Evolutionary conservation across 2,329 filamentous ascomycete species (phyloP).

Genomic region (Scedosporium aurantiacum): DNA sequence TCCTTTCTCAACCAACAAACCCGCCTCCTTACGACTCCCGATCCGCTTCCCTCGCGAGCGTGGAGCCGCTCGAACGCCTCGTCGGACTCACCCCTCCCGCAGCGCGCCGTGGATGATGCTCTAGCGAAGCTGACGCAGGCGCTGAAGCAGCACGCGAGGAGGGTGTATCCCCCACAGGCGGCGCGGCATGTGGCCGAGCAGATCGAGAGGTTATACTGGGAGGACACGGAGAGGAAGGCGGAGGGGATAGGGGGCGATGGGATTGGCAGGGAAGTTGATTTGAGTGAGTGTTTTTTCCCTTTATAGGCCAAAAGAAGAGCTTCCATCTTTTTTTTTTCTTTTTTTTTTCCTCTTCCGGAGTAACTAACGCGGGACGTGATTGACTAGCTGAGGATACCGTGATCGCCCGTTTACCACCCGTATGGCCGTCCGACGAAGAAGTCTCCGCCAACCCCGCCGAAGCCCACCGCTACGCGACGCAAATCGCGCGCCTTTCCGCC

Average conservation of each 20-base stretch:
- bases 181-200: slow-evolving; percentile 62
- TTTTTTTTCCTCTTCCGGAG: not conserved
- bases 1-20: slow-evolving; percentile 53
- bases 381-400: slow-evolving; percentile 26
- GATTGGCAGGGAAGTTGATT: slow-evolving; percentile 29
- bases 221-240: slow-evolving; percentile 24
- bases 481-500: slow-evolving; percentile 35
- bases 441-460: slow-evolving; percentile 28
- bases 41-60: slow-evolving; percentile 41
- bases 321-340: not conserved
- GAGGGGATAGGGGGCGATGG: slow-evolving; percentile 24
- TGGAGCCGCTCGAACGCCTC: slow-evolving; percentile 29
- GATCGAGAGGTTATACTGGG: slow-evolving; percentile 54
- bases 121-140: slow-evolving; percentile 48
- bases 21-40: slow-evolving; percentile 45
- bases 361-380: not conserved
- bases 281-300: slow-evolving; percentile 23
- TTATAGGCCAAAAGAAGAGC: not conserved
- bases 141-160: slow-evolving; percentile 52
- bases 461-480: slow-evolving; percentile 38
- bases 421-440: slow-evolving; percentile 33
- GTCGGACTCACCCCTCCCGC: slow-evolving; percentile 27
- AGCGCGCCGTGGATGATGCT: slow-evolving; percentile 44
- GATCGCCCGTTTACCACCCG: slow-evolving; percentile 34
- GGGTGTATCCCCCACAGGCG: slow-evolving; percentile 58